Evolutionary conservation across 768 basidiomycete species (phyloP), one percentile per base, ranked within the genome.

Genomic region (Cystoderma amianthinum): DNA sequence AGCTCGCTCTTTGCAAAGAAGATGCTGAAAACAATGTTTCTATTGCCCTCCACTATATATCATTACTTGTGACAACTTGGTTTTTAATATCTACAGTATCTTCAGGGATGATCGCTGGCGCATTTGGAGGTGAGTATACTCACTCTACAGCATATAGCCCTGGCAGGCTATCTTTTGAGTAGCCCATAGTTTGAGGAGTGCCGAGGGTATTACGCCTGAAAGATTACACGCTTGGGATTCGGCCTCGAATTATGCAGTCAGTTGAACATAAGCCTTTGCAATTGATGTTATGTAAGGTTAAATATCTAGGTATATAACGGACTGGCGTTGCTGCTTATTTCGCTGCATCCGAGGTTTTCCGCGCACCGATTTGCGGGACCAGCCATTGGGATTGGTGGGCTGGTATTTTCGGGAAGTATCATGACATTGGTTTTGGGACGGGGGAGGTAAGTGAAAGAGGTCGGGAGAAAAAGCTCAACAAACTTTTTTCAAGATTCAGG

Each of bases 381-480:
- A 2, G 81, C 82, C 2, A 80, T 87, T 41, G 63, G 72, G 4
- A 59, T 59, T 1, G 84, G 85, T 2, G 62, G 72, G 0, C 36
- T 68, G 1, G 33, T 85, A 3, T 85, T 87, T 55, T 85, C 83
- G 4, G 73, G 75, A 1, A 76, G 74, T 46, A 80, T 85, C 51
- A 64, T 78, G 49, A 60, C 64, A 0, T 61, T 82, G 19, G 70
- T 80, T 28, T 51, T 83, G 32, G 66, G 63, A 28, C 60, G 58
- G 3, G 74, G 74, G 17, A 57, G 64, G 78, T 64, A 44, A 41
- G 54, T 34, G 51, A 45, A 19, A 28, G 38, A 36, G 34, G 35
- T 5, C 18, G 16, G 28, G 39, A 43, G n/a, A n/a, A n/a, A n/a
- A n/a, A n/a, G n/a, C n/a, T n/a, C n/a, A 35, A 20, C 16, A 32